Percentiles rank a stretch among this genome's conserved stretches.
These are phyloP conservation scores for Zea mays DNA, from an alignment of 176 grass and related monocot species.

Conservation along the genomic window Zm-B73-REFERENCE-NAM-5.0 NC_050098.1:168914501-168915000, in stretches of 20 bases:
- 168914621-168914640: no score
- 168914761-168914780: slow-evolving; percentile 30
- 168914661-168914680: not conserved
- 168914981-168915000: slow-evolving; percentile 27
- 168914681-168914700: not conserved
- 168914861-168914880: slow-evolving; percentile 71
- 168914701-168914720: slow-evolving; percentile 49
- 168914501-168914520: no score
- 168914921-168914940: slow-evolving; percentile 22
- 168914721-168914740: slow-evolving; percentile 65
- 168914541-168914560: no score
- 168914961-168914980: slow-evolving; percentile 47
- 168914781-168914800: slow-evolving; percentile 55
- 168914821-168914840: slow-evolving; percentile 43
- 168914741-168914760: slow-evolving; percentile 50
- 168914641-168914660: no score
- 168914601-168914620: no score
- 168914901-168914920: slow-evolving; percentile 18
- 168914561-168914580: no score
- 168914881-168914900: slow-evolving; percentile 53
- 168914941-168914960: slow-evolving; percentile 31
- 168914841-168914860: slow-evolving; percentile 51
- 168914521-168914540: no score
- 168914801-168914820: slow-evolving; percentile 41
- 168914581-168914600: no score